Evolutionary conservation across 192 early-diverging fungal genomes (phyloP).

Genomic region (Podila epicladia): DNA sequence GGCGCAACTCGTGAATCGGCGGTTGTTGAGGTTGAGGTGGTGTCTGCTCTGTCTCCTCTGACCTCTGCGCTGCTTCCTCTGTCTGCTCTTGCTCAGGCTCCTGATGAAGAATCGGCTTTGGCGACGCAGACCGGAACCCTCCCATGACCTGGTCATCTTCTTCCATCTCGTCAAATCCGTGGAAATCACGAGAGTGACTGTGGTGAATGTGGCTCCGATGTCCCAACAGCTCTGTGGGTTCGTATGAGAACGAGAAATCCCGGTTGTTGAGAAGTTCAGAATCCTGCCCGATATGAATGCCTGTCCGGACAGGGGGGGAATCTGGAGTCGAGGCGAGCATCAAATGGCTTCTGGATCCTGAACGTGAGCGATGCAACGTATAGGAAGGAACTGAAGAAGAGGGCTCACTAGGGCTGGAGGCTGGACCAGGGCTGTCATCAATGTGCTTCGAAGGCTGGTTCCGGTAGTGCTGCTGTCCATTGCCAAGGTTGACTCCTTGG

Average conservation of each 20-base stretch:
- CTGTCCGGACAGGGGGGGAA: constrained; percentile 35
- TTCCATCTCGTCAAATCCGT: constrained; percentile 31
- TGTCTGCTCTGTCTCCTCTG: background rate
- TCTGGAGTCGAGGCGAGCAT: constrained; percentile 32
- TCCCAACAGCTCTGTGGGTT: constrained; percentile 33
- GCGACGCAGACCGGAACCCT: constrained; percentile 16
- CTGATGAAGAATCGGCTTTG: constrained; percentile 1
- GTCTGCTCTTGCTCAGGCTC: background rate
- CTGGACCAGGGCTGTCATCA: constrained; percentile 1
- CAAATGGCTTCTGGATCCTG: constrained; percentile 25
- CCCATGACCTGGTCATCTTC: constrained; percentile 12
- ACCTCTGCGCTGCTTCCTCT: background rate
- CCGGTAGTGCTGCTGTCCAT: constrained; percentile 28
- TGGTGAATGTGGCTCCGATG: constrained; percentile 17
- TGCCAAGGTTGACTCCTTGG: constrained; percentile 17
- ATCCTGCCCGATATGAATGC: constrained; percentile 36
- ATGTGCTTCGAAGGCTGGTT: background rate
- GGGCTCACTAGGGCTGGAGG: constrained; percentile 23
- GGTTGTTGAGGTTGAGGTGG: background rate
- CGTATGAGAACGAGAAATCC: constrained; percentile 44
- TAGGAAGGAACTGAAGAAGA: constrained; percentile 21
- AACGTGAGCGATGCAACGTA: constrained; percentile 15
- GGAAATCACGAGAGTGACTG: constrained; percentile 1
- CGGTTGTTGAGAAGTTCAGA: constrained; percentile 45
- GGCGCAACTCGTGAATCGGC: constrained; percentile 21